A percentile compares a stretch with the other conserved stretches of the same genome.
phyloP scores from a whole-genome alignment of 2,329 filamentous ascomycete species.

The Plectosphaerella sp. region DNA sequence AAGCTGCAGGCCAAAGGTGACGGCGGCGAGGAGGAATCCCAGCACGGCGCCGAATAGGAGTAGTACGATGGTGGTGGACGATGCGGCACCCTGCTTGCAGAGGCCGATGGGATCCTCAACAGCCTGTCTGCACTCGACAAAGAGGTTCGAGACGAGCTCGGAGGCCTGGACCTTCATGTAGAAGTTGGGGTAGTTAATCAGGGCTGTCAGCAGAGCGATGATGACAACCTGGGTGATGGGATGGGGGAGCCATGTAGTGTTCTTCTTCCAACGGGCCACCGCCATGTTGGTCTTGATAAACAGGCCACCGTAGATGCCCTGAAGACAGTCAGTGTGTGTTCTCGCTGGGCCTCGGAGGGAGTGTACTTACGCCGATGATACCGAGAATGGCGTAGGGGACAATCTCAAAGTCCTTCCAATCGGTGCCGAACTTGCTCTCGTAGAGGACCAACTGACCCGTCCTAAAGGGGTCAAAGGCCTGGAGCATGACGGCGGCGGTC shows the following conservation, averaged over 20 bases:
- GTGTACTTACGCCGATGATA: conserved; percentile 62
- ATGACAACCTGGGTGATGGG: conserved; percentile 76
- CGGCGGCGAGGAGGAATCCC: conserved; percentile 77
- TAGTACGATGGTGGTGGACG: conserved; percentile 75
- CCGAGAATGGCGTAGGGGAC: conserved; percentile 84
- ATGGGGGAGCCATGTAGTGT: conserved; percentile 58
- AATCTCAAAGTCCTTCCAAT: conserved; percentile 93
- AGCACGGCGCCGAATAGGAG: conserved; percentile 77
- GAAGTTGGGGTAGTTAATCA: conserved; percentile 92
- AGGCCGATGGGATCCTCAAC: conserved; percentile 84
- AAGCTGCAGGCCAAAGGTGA: conserved; percentile 92
- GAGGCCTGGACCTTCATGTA: conserved; percentile 94
- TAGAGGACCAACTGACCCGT: conserved; percentile 95
- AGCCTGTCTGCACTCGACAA: conserved; percentile 81
- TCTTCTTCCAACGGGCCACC: conserved; percentile 75
- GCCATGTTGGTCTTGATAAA: conserved; percentile 95
- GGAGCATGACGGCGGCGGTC: conserved; percentile 92
- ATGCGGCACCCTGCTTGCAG: conserved; percentile 81
- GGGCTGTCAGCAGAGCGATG: conserved; percentile 76
- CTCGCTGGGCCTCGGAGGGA: not conserved
- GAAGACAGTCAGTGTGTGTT: conserved; percentile 8
- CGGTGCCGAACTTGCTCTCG: conserved; percentile 86
- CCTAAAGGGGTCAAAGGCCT: conserved; percentile 89
- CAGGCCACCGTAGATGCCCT: conserved; percentile 87
- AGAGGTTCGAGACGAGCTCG: conserved; percentile 86